Base-by-base conservation (phyloP, 2,329 filamentous ascomycete genomes). In the Fusarium hainanense region DNA sequence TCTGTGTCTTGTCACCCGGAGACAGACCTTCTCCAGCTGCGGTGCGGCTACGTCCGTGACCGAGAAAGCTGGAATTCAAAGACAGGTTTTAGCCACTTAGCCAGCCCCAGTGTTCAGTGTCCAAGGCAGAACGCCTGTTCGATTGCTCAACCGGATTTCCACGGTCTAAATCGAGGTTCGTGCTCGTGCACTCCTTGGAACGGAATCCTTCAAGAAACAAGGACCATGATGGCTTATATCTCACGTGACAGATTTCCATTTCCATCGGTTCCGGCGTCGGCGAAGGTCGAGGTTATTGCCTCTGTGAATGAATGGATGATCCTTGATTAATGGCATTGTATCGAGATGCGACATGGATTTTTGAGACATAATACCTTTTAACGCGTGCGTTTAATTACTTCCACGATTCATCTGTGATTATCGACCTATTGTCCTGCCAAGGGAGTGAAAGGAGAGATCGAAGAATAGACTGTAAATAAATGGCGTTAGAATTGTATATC, bases 11-110 rank as follows among this genome's bases (percentile, higher is more conserved):
- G 27, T 48, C 47, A 52, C 46, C 23, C 21, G 18, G 47, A 25
- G 48, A 56, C 54, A 25, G 48, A 56, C 54, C 23, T 34, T 8
- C 46, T 20, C 21, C 59, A 37, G 46, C 23, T 40, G 21, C 60
- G 61, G 58, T 40, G 21, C 60, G 61, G 58, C 50, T 51, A 65
- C 60, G 51, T 34, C 62, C 62, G 62, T 58, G 52, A 55, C 63
- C 44, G 52, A 50, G 46, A 65, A 60, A 41, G 41, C 46, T 65
- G 62, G 62, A 64, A 59, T 59, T 49, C n/a, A 44, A 44, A 63
- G 27, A 48, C 51, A 48, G 46, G 46, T n/a, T 51, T 41, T n/a
- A n/a, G 32, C 23, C 28, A 18, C 34, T 60, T 52, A 59, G 54
- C 28, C 61, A 66, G 47, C 41, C 42, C 54, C 54, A 58, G 43